Conservation (phyloP, 1,284 basidiomycete species). For the Stereum hirsutum region DNA sequence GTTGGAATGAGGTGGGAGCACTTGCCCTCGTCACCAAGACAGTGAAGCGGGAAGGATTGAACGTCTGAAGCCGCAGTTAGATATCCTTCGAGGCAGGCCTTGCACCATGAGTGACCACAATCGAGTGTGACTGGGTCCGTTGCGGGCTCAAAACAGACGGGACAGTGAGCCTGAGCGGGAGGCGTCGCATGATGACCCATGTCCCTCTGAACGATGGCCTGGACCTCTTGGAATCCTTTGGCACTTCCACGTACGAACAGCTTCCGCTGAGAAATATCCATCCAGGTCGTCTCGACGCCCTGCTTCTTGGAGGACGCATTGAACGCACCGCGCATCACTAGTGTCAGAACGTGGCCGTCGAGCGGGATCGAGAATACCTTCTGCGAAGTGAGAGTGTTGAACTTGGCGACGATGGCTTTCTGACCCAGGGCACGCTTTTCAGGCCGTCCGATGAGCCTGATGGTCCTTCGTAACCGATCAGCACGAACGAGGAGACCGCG, state of each 20-base stretch:
- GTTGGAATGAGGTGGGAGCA: conserved; percentile 48
- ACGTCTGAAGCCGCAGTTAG: conserved; percentile 45
- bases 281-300: conserved; percentile 29
- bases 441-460: conserved; percentile 45
- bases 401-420: conserved; percentile 33
- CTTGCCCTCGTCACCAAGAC: conserved; percentile 49
- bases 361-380: conserved; percentile 34
- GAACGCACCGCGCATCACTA: conserved; percentile 35
- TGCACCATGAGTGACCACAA: conserved; percentile 63
- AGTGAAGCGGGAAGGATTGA: conserved; percentile 56
- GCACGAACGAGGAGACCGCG: conserved; percentile 32
- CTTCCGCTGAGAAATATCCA: conserved; percentile 19
- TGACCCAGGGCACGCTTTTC: conserved; percentile 28
- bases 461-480: conserved; percentile 28
- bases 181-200: conserved; percentile 18
- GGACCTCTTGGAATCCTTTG: conserved; percentile 25
- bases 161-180: conserved; percentile 29
- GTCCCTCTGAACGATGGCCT: conserved; percentile 27
- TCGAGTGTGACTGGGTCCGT: conserved; percentile 38
- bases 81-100: conserved; percentile 46
- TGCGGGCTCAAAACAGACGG: conserved; percentile 49
- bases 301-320: conserved; percentile 25
- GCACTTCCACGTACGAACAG: conserved; percentile 29
- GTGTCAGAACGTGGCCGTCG: conserved; percentile 30
- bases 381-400: conserved; percentile 30